phyloP scores from a whole-genome alignment of 176 grass and related monocot genomes.

The Dendrocalamus sinicus region DNA sequence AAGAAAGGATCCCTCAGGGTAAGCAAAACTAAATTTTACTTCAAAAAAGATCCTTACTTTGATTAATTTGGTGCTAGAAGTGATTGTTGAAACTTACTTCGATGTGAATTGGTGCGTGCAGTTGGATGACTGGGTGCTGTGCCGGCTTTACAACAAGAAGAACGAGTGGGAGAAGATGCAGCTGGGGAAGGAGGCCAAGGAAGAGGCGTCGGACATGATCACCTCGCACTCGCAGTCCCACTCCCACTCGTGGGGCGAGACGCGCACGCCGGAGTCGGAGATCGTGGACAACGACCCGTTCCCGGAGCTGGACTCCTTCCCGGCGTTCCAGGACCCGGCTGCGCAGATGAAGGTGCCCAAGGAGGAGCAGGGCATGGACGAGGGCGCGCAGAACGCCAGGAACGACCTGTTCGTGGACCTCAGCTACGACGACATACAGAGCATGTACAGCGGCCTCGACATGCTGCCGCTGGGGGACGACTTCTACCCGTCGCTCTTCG shows the following conservation, averaged over 20 bases:
- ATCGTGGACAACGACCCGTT: conserved; percentile 63
- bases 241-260: conserved; percentile 65
- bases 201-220: conserved; percentile 51
- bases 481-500: conserved; percentile 57
- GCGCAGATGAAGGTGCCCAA: conserved; percentile 54
- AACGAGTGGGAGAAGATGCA: conserved; percentile 87
- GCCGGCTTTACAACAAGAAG: conserved; percentile 89
- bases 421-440: conserved; percentile 66
- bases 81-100: not conserved
- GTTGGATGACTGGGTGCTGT: conserved; percentile 92
- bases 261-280: conserved; percentile 68
- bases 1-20: conserved; percentile 65
- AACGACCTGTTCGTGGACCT: conserved; percentile 62
- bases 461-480: conserved; percentile 53
- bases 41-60: not conserved
- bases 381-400: not conserved
- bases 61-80: not conserved
- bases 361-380: conserved; percentile 41
- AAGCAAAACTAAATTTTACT: not conserved
- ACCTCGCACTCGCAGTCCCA: conserved; percentile 50
- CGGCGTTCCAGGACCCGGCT: conserved; percentile 44
- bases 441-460: conserved; percentile 63
- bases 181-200: conserved; percentile 42
- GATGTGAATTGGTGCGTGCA: conserved; percentile 20
- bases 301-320: conserved; percentile 53